Percentiles rank a stretch among this genome's conserved stretches.
These are phyloP conservation scores for Trematosphaeria pertusa DNA, from an alignment of 2,329 filamentous ascomycete species.

Conservation along the genomic window DNA sequence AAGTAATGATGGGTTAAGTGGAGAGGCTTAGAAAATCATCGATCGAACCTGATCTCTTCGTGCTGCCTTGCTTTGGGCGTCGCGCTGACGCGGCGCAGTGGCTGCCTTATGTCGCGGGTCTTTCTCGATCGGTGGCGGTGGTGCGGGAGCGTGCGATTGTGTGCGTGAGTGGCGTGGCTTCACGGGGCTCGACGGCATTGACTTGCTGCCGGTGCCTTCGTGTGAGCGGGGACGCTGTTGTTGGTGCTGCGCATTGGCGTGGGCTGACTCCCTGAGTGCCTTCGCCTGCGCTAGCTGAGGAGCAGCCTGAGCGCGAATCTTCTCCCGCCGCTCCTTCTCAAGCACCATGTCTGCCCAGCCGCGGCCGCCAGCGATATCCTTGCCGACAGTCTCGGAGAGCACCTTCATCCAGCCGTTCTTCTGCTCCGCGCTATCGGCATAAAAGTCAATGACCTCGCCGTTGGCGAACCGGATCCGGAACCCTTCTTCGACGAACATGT, in stretches of 20 bases:
- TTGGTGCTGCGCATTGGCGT: conserved; percentile 20
- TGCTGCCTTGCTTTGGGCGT: conserved; percentile 18
- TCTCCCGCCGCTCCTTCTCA: conserved; percentile 51
- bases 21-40: conserved; percentile 47
- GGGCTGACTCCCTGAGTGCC: conserved; percentile 25
- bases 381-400: conserved; percentile 73
- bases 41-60: conserved; percentile 50
- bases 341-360: conserved; percentile 70
- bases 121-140: conserved; percentile 44
- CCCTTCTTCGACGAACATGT: conserved; percentile 99
- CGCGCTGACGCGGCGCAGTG: conserved; percentile 17
- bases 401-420: conserved; percentile 97
- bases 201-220: conserved; percentile 29
- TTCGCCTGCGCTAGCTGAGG: conserved; percentile 31
- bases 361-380: conserved; percentile 58
- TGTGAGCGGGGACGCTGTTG: conserved; percentile 43
- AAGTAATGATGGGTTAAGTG: conserved; percentile 19
- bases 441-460: conserved; percentile 97
- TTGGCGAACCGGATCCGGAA: conserved; percentile 99
- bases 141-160: conserved; percentile 38
- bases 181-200: conserved; percentile 36
- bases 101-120: conserved; percentile 26
- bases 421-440: conserved; percentile 84
- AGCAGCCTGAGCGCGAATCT: conserved; percentile 30
- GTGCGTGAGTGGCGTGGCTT: conserved; percentile 41